Conservation (phyloP, 352 stramenopile species). For the Thraustotheca clavata region DNA sequence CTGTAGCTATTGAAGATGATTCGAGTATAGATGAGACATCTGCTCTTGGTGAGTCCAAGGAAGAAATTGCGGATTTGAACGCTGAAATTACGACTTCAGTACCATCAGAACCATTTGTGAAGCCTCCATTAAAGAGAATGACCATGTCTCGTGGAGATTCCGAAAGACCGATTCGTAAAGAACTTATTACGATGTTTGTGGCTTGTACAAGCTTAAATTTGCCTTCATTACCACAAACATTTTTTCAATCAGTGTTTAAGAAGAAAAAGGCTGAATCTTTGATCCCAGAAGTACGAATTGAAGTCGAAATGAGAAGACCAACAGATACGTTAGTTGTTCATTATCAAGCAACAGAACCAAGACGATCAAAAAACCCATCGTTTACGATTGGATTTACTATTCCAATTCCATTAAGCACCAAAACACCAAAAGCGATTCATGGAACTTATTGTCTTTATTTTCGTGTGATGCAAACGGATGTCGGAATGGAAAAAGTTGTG, state of each 20-base stretch:
- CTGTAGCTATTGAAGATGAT: no score
- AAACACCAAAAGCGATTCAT: neutral
- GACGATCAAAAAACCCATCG: neutral
- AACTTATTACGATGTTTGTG: constrained; percentile 13
- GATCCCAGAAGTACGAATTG: neutral
- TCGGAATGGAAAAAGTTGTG: constrained; percentile 11
- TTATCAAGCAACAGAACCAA: constrained; percentile 2
- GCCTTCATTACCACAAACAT: constrained; percentile 15
- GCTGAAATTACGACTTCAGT: neutral
- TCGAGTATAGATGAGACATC: no score
- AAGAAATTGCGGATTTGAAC: neutral
- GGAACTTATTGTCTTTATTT: constrained; percentile 9
- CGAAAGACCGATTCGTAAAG: constrained; percentile 8
- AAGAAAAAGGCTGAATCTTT: constrained; percentile 9
- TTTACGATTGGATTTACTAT: constrained; percentile 19
- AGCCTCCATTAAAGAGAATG: neutral
- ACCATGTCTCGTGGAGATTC: neutral
- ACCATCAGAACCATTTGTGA: neutral
- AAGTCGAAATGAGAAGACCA: constrained; percentile 8
- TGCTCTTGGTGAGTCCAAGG: no score
- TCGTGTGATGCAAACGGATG: constrained; percentile 16
- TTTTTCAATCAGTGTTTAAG: constrained; percentile 22
- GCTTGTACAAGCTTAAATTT: constrained; percentile 12
- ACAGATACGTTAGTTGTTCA: constrained; percentile 1
- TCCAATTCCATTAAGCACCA: constrained; percentile 1